Conservation (phyloP, 345 rosid genomes). For the Camelina hispida region DNA sequence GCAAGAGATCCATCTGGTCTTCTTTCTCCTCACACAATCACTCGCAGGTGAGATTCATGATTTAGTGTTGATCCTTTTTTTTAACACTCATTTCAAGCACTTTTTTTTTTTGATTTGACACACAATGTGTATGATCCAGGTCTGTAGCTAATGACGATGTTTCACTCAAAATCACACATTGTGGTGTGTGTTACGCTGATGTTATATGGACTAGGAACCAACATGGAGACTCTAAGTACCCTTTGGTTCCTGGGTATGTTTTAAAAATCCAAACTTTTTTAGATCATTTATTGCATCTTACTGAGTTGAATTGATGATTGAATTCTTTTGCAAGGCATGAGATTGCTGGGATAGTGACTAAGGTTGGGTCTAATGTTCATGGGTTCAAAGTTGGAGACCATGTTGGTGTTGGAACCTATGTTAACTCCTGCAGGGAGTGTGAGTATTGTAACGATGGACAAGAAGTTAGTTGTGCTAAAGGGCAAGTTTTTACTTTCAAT, state of each 20-base stretch:
- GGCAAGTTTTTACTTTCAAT: slow-evolving; percentile 65
- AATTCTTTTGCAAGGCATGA: slow-evolving; percentile 64
- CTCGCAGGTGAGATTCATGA: slow-evolving; percentile 56
- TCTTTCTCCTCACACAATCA: slow-evolving; percentile 66
- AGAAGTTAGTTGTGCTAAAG: slow-evolving; percentile 68
- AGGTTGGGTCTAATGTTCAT: slow-evolving; percentile 73
- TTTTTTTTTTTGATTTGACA: background rate
- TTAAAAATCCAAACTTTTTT: slow-evolving; percentile 3
- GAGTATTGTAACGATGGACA: slow-evolving; percentile 61
- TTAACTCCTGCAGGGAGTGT: slow-evolving; percentile 82
- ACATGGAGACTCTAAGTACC: slow-evolving; percentile 68
- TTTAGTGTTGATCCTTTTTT: background rate
- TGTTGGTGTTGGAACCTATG: slow-evolving; percentile 92
- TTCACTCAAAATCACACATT: slow-evolving; percentile 76
- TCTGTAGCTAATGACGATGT: slow-evolving; percentile 65
- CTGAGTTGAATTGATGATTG: background rate
- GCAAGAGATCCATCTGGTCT: slow-evolving; percentile 71
- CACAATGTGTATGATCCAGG: slow-evolving; percentile 46
- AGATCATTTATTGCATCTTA: slow-evolving; percentile 21
- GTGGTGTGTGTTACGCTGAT: slow-evolving; percentile 95
- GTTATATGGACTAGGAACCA: slow-evolving; percentile 71
- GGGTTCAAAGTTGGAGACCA: slow-evolving; percentile 77
- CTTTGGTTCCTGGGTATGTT: slow-evolving; percentile 86
- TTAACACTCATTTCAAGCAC: background rate
- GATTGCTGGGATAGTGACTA: slow-evolving; percentile 78